Percentiles rank a stretch among this genome's conserved stretches.
Conservation (phyloP, 768 basidiomycete genomes). For the Psilocybe sp. region DNA sequence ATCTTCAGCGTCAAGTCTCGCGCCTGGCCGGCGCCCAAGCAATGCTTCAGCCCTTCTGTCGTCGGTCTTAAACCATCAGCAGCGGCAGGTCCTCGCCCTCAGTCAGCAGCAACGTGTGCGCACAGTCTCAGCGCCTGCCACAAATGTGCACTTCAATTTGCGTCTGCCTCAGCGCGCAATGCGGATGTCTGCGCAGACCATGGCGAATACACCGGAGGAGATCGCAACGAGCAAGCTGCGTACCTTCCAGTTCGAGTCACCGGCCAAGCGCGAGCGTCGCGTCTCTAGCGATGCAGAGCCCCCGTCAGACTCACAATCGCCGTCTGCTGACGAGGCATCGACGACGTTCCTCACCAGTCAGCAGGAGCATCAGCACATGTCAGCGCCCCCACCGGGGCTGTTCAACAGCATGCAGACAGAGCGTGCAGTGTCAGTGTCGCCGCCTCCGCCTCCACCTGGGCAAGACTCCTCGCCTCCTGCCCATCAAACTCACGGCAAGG, state of each 20-base stretch:
- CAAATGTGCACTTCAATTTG: not conserved
- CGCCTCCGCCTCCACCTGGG: not conserved
- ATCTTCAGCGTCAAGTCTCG: not conserved
- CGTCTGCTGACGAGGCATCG: slow-evolving; percentile 19
- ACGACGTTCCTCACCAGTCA: not conserved
- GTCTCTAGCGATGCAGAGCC: slow-evolving; percentile 25
- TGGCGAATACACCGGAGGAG: not conserved
- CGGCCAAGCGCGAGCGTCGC: not conserved
- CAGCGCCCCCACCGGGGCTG: not conserved
- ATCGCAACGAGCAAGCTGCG: not conserved
- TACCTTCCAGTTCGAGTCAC: not conserved
- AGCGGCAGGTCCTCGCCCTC: not conserved
- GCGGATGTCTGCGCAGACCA: too few relatives aligned
- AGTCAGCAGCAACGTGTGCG: slow-evolving; percentile 13
- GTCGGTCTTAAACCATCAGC: slow-evolving; percentile 9
- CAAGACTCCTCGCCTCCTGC: not conserved
- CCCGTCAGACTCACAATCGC: slow-evolving; percentile 27
- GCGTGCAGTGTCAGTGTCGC: not conserved
- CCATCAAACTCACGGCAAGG: slow-evolving; percentile 16
- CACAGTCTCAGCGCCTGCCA: slow-evolving; percentile 19
- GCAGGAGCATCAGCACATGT: not conserved
- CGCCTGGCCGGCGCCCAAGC: not conserved
- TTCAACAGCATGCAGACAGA: not conserved
- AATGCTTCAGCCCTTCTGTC: slow-evolving; percentile 5
- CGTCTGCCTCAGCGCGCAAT: too few relatives aligned